Evolutionary conservation across 177 flowering plant genomes (phyloP), one percentile per base, ranked within the genome.

Genomic region (Vitis hybrid): DNA sequence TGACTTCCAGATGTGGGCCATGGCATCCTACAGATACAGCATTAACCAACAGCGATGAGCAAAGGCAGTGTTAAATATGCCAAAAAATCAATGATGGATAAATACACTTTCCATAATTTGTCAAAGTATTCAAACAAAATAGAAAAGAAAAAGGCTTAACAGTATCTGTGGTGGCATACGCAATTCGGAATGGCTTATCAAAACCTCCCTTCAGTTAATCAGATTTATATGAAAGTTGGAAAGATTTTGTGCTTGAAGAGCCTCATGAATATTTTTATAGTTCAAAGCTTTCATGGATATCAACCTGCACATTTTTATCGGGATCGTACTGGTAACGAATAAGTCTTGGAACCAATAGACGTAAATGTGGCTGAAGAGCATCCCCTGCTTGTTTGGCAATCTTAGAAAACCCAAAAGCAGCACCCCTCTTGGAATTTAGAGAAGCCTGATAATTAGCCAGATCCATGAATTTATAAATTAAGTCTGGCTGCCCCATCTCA

Each of bases 401-500:
- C 81, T 91, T 95, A 2, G 99, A 93, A 80, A 95, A 95, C 30
- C 99, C 99, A 87, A 91, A 95, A 65, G 99, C 99, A 74, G 97
- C 99, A 72, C 99, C 99, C 72, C 99, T 88, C 79, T 93, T 95
- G 45, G 99, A 93, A 80, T 93, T 90, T 69, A 95, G 72, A 70
- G 99, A 86, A 57, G 91, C 89, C 77, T 95, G 99, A 81, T 95
- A 80, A 82, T 95, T 95, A 60, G 99, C 99, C 55, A 95, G 82
- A 81, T 95, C 98, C 99, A 95, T 95, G 74, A 95, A 95, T 76
- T 95, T 95, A 78, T 95, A 95, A n/a, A 95, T 88, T 48, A 95
- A 78, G 74, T 95, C 99, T 49, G 99, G 99, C 72, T 95, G 97
- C 50, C 99, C 99, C 97, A 95, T 95, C 79, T 95, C 99, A 82